Base-by-base conservation (phyloP, 2,329 filamentous ascomycete species). In the Nannizziopsis arthrosporioides region DNA sequence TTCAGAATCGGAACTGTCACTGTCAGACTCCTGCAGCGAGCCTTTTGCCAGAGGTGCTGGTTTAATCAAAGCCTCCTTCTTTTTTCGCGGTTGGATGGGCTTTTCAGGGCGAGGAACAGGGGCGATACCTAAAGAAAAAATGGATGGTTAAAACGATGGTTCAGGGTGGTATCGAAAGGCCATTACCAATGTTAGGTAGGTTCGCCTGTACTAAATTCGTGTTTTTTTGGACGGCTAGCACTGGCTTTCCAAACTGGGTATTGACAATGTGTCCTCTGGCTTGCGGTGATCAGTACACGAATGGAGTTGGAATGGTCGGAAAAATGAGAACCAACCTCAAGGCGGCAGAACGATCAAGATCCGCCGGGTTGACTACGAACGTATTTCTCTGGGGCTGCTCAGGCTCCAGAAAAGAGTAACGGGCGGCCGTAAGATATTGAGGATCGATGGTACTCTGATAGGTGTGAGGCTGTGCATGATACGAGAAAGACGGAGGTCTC, bases 1-100 rank as follows among this genome's bases (percentile, higher is more conserved):
- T 1, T 74, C 73, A 22, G 74, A 74, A 35, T 67, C 63, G 53
- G 76, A 55, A 63, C 71, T 54, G 64, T 55, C 75, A 42, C 76
- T 73, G 12, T 64, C 66, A 2, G 73, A 73, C 43, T 27, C 22
- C 22, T 27, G 22, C 7, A 4, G 22, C 7, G 1, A 47, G 27
- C 44, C 61, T 63, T 41, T 54, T 62, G 3, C 56, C 30, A 19
- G 43, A 12, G 8, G 38, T 27, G 32, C 52, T 47, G 6, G 36
- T n/a, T 51, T 52, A 18, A 44, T 14, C 11, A 30, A 32, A 22
- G 19, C n/a, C 30, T 48, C 48, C 22, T 54, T 53, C 32, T 52
- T 52, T 32, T 44, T 46, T 5, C 48, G 47, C 27, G 50, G 45
- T 22, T 49, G 38, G 6, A 49, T 30, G 15, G 53, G 51, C 8